A percentile compares a stretch with the other conserved stretches of the same genome.
These are phyloP conservation scores for Gossypioides kirkii DNA, from an alignment of 345 rosid genomes.

Conservation along the genomic window DNA sequence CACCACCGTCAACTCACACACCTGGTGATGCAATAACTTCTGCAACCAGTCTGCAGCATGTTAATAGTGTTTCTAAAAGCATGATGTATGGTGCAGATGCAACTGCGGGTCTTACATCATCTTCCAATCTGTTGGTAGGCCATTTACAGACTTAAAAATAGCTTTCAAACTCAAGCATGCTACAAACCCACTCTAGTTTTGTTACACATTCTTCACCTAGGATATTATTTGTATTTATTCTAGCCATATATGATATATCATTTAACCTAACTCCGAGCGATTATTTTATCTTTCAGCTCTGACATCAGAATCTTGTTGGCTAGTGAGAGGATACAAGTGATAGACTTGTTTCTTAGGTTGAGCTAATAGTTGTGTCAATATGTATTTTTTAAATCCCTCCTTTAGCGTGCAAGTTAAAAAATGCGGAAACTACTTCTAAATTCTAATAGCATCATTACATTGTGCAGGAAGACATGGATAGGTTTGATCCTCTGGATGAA, in stretches of 20 bases:
- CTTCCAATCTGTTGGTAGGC: conserved; percentile 52
- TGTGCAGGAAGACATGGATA: conserved; percentile 60
- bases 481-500: conserved; percentile 53
- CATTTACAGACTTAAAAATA: conserved; percentile 3
- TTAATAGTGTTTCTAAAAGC: conserved; percentile 39
- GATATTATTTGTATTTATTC: conserved; percentile 2
- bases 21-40: conserved; percentile 58
- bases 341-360: conserved; percentile 3
- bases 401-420: not conserved
- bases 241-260: not conserved
- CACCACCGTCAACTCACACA: conserved; percentile 69
- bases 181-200: not conserved
- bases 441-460: conserved; percentile 14
- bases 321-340: not conserved
- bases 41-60: conserved; percentile 39
- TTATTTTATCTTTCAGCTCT: not conserved
- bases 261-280: not conserved
- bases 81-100: conserved; percentile 44
- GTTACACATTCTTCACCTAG: not conserved
- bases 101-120: conserved; percentile 43
- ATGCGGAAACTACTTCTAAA: conserved; percentile 12
- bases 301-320: not conserved
- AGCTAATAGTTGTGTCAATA: not conserved
- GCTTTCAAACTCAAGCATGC: not conserved
- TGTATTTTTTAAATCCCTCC: not conserved